phyloP scores from a whole-genome alignment of 2,329 filamentous ascomycete genomes.

The Cadophora gregata region DNA sequence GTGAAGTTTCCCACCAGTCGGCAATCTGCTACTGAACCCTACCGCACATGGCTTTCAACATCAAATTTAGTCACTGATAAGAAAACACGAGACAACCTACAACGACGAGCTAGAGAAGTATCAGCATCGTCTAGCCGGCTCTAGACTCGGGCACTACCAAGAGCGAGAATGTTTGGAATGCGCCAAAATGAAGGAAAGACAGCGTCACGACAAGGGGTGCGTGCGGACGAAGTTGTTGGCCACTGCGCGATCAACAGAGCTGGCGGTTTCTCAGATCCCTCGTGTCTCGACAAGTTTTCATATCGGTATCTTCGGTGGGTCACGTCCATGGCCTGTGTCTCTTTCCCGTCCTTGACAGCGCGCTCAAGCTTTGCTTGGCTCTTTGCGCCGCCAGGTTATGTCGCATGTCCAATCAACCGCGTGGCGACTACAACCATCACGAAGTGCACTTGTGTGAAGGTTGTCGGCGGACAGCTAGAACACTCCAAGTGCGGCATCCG shows the following conservation, averaged over 20 bases:
- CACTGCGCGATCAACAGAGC: neutral
- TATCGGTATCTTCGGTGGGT: constrained; percentile 18
- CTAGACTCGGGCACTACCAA: constrained; percentile 15
- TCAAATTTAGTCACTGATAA: constrained; percentile 36
- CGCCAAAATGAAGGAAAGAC: constrained; percentile 1
- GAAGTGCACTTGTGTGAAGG: constrained; percentile 12
- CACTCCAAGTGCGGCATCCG: neutral
- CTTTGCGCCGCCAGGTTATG: neutral
- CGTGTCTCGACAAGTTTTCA: constrained; percentile 12
- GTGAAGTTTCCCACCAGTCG: constrained; percentile 21
- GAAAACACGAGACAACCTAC: constrained; percentile 18
- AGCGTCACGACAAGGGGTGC: neutral
- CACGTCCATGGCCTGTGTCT: constrained; percentile 8
- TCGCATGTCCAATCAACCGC: constrained; percentile 9
- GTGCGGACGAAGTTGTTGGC: neutral
- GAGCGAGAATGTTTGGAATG: constrained; percentile 16
- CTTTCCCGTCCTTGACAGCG: constrained; percentile 11
- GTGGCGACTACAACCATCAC: neutral
- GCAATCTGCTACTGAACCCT: constrained; percentile 5
- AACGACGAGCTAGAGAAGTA: constrained; percentile 9
- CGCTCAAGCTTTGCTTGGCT: constrained; percentile 18
- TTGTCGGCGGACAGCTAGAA: constrained; percentile 11
- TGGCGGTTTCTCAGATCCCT: constrained; percentile 11
- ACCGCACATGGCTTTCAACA: constrained; percentile 20
- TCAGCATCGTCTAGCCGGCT: neutral